Evolutionary conservation across 1,284 basidiomycete species (phyloP), one percentile per base, ranked within the genome.

Genomic region (Coniferiporia weirii): DNA sequence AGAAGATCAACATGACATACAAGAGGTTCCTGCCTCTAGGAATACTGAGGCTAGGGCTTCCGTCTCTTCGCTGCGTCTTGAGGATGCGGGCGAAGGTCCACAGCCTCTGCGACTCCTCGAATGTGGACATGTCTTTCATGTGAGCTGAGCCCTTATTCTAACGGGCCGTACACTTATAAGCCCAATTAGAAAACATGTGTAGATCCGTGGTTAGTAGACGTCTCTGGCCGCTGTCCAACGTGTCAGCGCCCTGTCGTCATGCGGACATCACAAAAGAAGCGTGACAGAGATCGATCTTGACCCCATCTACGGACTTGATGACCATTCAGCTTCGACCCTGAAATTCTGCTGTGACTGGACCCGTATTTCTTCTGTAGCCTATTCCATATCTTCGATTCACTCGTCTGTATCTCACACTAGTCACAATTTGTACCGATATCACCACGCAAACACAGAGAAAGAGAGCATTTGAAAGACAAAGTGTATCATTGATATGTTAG

Each of bases 61-160:
- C 4, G 66, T 71, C 46, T 65, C 72, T 19, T 44, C 52, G 12
- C 70, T 83, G 57, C 80, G 74, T 63, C 74, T 89, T 57, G 75
- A 80, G 64, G 85, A 90, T 69, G 84, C 86, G 6, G 87, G 87
- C 9, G 82, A 85, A 60, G 87, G 85, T 0, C 77, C 85, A 1
- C 87, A 90, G 63, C 89, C 89, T 15, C 69, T 92, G 64, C 76
- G 89, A 68, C 70, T 92, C 46, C 71, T 92, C 50, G 74, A 74
- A 4, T 92, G 89, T 66, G 87, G 87, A 4, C 89, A 92, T 74
- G 89, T 87, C 54, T 92, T 91, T 72, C 90, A 92, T 72, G 89
- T 92, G 63, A 69, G 87, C 75, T 9, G 36, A 19, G 7, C 35
- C 35, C 12, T 27, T 17, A 0, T 34, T 60, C 58, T n/a, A 34